phyloP scores from a whole-genome alignment of 768 basidiomycete genomes.

The Gymnopilus junonius region DNA sequence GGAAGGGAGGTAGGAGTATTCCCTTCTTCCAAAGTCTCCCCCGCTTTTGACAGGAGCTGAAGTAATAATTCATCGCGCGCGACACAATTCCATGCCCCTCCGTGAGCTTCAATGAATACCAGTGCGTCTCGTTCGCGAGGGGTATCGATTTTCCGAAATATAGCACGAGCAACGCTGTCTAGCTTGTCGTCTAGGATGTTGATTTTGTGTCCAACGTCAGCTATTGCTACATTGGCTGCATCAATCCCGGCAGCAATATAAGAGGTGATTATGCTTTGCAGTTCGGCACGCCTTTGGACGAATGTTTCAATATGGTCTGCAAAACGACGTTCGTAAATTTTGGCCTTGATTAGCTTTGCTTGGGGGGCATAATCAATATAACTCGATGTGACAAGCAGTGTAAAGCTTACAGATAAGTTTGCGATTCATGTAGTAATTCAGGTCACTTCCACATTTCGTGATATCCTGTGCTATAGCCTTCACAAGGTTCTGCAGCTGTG shows the following conservation, averaged over 20 bases:
- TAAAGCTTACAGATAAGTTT: slow-evolving; percentile 25
- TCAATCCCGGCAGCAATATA: slow-evolving; percentile 38
- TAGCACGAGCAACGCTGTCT: slow-evolving; percentile 13
- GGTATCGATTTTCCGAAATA: slow-evolving; percentile 35
- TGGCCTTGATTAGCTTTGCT: slow-evolving; percentile 34
- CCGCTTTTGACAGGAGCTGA: slow-evolving; percentile 26
- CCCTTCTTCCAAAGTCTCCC: slow-evolving; percentile 13
- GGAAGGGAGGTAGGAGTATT: neutral
- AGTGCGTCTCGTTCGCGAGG: slow-evolving; percentile 37
- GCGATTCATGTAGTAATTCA: slow-evolving; percentile 43
- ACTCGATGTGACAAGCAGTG: neutral
- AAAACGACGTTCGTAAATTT: slow-evolving; percentile 38
- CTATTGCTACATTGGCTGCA: slow-evolving; percentile 31
- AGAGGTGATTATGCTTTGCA: slow-evolving; percentile 33
- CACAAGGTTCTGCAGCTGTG: slow-evolving; percentile 28
- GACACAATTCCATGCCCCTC: slow-evolving; percentile 35
- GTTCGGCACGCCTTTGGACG: slow-evolving; percentile 30
- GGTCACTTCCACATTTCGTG: slow-evolving; percentile 39
- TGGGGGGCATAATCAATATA: neutral
- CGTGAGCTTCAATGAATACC: slow-evolving; percentile 36
- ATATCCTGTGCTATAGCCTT: slow-evolving; percentile 40
- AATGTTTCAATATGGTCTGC: slow-evolving; percentile 34
- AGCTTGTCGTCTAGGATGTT: slow-evolving; percentile 27
- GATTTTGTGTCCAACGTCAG: slow-evolving; percentile 21
- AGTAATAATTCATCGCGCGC: slow-evolving; percentile 33